Evolutionary conservation across 768 basidiomycete species (phyloP).

Genomic region (Saitozyma podzolica): DNA sequence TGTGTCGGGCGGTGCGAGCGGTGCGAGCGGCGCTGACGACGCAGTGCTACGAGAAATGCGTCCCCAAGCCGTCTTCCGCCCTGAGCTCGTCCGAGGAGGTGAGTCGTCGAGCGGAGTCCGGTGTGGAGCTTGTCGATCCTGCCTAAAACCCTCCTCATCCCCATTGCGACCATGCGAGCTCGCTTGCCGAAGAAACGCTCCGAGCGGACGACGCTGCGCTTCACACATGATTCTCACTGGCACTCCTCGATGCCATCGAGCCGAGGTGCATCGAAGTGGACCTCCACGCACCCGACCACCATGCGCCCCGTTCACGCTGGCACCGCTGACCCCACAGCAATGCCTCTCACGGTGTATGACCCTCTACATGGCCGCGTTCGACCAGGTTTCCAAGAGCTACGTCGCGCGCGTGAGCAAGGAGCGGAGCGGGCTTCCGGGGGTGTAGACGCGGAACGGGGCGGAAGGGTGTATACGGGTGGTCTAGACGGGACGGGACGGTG

Average conservation of each 20-base stretch:
- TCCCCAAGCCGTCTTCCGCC: slow-evolving; percentile 43
- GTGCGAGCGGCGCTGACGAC: background rate
- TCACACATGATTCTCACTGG: no score
- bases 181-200: no score
- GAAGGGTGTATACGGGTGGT: no score
- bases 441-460: no score
- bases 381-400: slow-evolving; percentile 50
- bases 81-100: slow-evolving; percentile 49
- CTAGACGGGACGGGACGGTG: no score
- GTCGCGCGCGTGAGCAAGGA: slow-evolving; percentile 46
- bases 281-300: no score
- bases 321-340: slow-evolving; percentile 17
- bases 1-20: background rate
- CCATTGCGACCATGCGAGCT: no score
- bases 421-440: slow-evolving; percentile 10
- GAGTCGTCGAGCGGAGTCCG: slow-evolving; percentile 6
- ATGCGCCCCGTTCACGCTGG: background rate
- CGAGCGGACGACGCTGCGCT: no score
- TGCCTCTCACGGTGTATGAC: slow-evolving; percentile 51
- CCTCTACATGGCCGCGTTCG: slow-evolving; percentile 52
- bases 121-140: background rate
- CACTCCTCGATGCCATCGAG: background rate
- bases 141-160: background rate
- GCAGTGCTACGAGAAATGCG: slow-evolving; percentile 52
- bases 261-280: no score